These are phyloP conservation scores for Chlorella vulgaris DNA, from an alignment of 139 green algal species.

Conservation along the genomic window DNA sequence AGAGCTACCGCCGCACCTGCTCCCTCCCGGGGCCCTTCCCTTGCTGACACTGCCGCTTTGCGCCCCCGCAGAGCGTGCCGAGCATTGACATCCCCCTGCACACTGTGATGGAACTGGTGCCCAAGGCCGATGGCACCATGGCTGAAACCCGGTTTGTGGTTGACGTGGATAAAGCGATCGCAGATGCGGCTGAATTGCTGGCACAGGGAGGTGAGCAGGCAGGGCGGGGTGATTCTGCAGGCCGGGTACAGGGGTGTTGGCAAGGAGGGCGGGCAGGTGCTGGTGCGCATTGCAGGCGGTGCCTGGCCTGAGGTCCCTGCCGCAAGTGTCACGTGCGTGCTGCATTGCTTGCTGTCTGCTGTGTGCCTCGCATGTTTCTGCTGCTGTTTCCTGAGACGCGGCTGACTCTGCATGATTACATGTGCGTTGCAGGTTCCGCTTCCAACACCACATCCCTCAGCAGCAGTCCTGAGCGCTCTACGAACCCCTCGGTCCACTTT, in stretches of 20 bases:
- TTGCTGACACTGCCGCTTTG: neutral
- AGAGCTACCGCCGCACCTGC: no score
- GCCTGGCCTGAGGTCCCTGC: no score
- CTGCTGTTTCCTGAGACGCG: no score
- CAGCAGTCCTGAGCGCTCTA: slow-evolving; percentile 2
- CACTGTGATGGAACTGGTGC: slow-evolving; percentile 92
- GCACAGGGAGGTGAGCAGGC: neutral
- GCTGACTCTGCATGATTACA: no score
- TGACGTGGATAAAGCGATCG: slow-evolving; percentile 48
- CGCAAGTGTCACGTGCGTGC: no score
- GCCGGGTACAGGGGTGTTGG: neutral
- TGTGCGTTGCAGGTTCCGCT: neutral
- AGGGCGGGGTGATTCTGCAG: neutral
- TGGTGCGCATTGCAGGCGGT: no score
- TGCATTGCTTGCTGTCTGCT: no score
- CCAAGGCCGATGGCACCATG: slow-evolving; percentile 87
- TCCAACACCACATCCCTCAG: neutral
- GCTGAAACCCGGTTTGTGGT: slow-evolving; percentile 64
- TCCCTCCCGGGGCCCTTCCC: no score
- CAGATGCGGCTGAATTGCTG: neutral
- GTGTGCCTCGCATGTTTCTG: no score
- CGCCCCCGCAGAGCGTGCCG: slow-evolving; percentile 61
- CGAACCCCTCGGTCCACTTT: slow-evolving; percentile 3
- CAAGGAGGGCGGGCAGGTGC: neutral
- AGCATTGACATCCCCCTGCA: slow-evolving; percentile 86